Conservation (phyloP, 192 early-diverging fungal species). For the Coemansia sp. region DNA sequence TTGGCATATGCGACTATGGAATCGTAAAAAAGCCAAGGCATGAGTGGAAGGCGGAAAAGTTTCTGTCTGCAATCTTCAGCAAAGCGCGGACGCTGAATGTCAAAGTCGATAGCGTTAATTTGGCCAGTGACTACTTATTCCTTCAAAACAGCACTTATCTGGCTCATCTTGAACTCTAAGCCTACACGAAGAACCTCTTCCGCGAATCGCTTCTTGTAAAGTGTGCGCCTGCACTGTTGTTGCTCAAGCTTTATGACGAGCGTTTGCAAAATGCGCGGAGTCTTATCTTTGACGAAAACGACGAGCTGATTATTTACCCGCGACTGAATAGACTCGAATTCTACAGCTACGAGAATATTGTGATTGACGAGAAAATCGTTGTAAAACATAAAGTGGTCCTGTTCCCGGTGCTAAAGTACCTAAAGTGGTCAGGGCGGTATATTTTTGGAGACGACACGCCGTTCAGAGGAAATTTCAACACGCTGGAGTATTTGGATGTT, state of each 20-base stretch:
- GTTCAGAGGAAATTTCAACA: conserved; percentile 8
- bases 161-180: background rate
- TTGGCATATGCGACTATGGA: background rate
- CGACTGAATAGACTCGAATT: too few species aligned
- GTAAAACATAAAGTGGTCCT: background rate
- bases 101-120: background rate
- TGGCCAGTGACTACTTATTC: background rate
- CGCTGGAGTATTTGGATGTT: conserved; percentile 19
- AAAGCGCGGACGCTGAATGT: background rate
- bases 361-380: background rate
- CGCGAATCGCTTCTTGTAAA: too few species aligned
- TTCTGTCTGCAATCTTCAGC: background rate
- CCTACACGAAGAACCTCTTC: background rate
- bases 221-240: too few species aligned
- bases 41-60: background rate
- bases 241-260: too few species aligned
- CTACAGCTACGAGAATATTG: background rate
- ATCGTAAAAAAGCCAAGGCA: background rate
- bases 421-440: background rate
- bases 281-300: too few species aligned
- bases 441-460: background rate
- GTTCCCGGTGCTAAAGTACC: conserved; percentile 23
- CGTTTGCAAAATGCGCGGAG: too few species aligned
- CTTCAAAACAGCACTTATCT: background rate
- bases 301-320: too few species aligned